These are phyloP conservation scores for Coemansia sp. DNA, from an alignment of 192 early-diverging fungal species.

Conservation along the genomic window DNA sequence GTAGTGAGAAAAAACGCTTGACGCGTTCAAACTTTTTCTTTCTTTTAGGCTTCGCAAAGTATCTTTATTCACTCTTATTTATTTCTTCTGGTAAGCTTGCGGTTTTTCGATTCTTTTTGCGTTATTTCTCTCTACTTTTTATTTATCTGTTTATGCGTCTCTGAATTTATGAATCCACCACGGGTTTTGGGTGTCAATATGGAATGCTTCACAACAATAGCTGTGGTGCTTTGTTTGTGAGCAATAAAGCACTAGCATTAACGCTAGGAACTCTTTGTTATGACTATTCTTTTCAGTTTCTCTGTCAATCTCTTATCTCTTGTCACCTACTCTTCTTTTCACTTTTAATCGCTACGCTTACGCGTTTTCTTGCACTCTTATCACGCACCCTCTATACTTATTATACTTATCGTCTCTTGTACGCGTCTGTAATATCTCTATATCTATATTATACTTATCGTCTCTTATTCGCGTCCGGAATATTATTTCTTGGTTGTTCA, in stretches of 20 bases:
- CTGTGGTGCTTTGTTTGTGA: too few species aligned
- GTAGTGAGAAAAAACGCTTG: background rate
- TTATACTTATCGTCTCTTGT: background rate
- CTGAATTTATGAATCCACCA: constrained; percentile 5
- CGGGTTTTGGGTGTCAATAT: background rate
- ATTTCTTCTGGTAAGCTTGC: constrained; percentile 36
- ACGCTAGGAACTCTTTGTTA: background rate
- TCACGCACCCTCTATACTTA: too few species aligned
- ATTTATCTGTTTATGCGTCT: constrained; percentile 9
- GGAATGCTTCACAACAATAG: background rate
- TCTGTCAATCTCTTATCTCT: background rate
- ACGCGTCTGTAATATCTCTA: background rate
- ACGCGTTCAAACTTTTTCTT: constrained; percentile 6
- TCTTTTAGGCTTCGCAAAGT: constrained; percentile 8
- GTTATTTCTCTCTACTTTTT: constrained; percentile 2
- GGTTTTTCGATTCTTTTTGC: constrained; percentile 7
- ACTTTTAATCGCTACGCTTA: background rate
- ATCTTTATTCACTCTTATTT: constrained; percentile 6
- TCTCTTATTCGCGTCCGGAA: constrained; percentile 2
- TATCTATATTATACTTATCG: constrained; percentile 5
- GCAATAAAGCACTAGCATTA: too few species aligned
- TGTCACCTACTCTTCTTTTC: background rate
- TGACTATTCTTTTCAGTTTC: background rate
- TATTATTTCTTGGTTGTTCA: background rate
- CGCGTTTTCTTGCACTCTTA: too few species aligned